Base-by-base conservation (phyloP, 1,284 basidiomycete genomes). In the Pseudozyma hubeiensis region DNA sequence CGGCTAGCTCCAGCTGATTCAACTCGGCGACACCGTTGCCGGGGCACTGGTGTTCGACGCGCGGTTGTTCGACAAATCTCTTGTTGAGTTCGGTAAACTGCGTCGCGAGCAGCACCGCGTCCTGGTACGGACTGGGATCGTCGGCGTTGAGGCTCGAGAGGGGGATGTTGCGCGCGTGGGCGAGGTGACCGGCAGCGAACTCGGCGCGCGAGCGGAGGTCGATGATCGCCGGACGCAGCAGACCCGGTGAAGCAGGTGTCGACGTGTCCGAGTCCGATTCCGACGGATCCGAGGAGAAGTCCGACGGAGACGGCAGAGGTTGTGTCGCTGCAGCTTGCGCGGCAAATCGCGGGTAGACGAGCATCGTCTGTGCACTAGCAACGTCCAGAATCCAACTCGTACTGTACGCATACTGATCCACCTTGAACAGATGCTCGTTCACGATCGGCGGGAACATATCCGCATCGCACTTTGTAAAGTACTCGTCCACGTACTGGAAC, bases 401-500 rank as follows among this genome's bases (percentile, higher is more conserved):
- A 9, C 30, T 39, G 45, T 75, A 75, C 24, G 47, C 29, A 44
- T 75, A 71, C 45, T 66, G 58, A 13, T 75, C 72, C 29, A 70
- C 63, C 11, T 51, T 13, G 63, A 75, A 66, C 19, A 75, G 60
- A n/a, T 60, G 53, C 30, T 75, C 63, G 46, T 75, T 71, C 31
- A 62, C 50, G 29, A 75, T 75, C 16, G 62, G 63, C 6, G 34
- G 31, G 48, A 75, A 75, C 3, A 46, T 37, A 3, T 13, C 7
- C 0, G 37, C 37, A 29, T 59, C 57, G 47, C 54, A 61, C 53
- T 75, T 75, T 37, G 39, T 17, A 39, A 71, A 71, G 60, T 71
- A 75, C 40, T 75, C 73, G 33, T 73, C 65, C 19, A 75, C 54
- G 49, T 75, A 75, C 48, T 77, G 71, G 55, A 65, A 77, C 31